A percentile compares a stretch with the other conserved stretches of the same genome.
Evolutionary conservation across 2,329 filamentous ascomycete species (phyloP).

Genomic region (Lachnellula suecica): DNA sequence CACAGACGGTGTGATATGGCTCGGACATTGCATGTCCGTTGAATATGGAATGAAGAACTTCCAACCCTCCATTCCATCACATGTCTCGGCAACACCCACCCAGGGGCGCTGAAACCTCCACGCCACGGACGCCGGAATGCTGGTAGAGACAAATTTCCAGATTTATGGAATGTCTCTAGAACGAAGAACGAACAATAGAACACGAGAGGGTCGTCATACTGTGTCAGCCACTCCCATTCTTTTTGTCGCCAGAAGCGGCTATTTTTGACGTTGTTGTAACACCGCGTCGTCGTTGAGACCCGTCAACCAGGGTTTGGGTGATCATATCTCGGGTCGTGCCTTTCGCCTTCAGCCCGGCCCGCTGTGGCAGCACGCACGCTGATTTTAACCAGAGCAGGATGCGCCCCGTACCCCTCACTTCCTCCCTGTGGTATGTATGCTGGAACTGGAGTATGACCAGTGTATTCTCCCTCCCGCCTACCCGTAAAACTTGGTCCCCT

Average conservation of each 20-base stretch:
- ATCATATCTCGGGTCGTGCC: conserved; percentile 27
- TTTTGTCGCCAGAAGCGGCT: conserved; percentile 18
- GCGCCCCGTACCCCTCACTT: conserved; percentile 8
- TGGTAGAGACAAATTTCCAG: conserved; percentile 7
- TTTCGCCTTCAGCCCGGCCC: conserved; percentile 17
- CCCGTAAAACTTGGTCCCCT: neutral
- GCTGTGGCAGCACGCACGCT: conserved; percentile 16
- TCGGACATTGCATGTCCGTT: neutral
- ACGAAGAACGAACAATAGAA: conserved; percentile 12
- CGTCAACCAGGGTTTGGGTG: conserved; percentile 25
- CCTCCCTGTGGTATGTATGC: neutral
- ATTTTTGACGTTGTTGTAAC: conserved; percentile 12
- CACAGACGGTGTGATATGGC: neutral
- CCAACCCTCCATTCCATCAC: conserved; percentile 1
- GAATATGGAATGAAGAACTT: neutral
- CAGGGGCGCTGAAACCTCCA: conserved; percentile 7
- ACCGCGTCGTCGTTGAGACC: conserved; percentile 6
- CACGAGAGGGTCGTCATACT: conserved; percentile 1
- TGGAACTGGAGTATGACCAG: neutral
- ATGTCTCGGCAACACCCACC: conserved; percentile 9
- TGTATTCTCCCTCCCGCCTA: neutral
- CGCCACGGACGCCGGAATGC: conserved; percentile 5
- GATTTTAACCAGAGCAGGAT: conserved; percentile 14
- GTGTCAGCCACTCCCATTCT: conserved; percentile 15
- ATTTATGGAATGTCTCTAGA: conserved; percentile 11